These are phyloP conservation scores for Anthoceros angustus DNA, from an alignment of 225 moss, liverwort and hornwort species.

Conservation along the genomic window DNA sequence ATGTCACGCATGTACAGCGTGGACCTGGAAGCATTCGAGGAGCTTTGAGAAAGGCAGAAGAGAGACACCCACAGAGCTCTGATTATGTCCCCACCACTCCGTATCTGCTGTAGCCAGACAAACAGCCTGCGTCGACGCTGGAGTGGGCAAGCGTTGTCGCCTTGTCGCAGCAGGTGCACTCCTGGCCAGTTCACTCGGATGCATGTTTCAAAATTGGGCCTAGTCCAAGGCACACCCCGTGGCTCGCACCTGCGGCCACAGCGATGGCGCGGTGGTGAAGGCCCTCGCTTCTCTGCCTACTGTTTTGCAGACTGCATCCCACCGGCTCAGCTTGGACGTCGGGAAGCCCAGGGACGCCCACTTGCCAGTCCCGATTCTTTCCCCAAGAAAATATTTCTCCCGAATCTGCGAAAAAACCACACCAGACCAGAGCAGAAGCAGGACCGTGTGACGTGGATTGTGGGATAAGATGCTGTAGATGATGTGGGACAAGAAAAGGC, in stretches of 20 bases:
- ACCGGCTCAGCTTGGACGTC: slow-evolving; percentile 57
- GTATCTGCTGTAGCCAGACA: no score
- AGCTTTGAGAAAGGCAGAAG: no score
- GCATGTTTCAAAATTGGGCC: no score
- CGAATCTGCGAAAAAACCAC: slow-evolving; percentile 23
- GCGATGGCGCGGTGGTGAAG: slow-evolving; percentile 24
- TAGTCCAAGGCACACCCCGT: slow-evolving; percentile 50
- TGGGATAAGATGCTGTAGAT: background rate
- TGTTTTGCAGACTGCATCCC: slow-evolving; percentile 27
- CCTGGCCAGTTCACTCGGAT: no score
- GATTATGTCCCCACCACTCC: no score
- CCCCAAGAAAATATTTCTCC: slow-evolving; percentile 80
- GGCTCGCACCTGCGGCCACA: slow-evolving; percentile 66
- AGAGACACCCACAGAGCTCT: no score
- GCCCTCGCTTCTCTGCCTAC: slow-evolving; percentile 14
- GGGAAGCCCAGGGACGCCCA: slow-evolving; percentile 59
- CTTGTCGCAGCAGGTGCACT: no score
- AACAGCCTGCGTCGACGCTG: no score
- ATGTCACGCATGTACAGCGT: no score
- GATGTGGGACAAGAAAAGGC: background rate
- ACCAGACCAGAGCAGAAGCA: background rate
- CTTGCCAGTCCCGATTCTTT: slow-evolving; percentile 82
- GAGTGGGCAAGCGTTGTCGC: no score
- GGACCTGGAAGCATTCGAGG: no score
- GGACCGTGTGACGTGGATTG: no score